Conservation (phyloP, 2,329 filamentous ascomycete genomes). For the Trichoderma atroviride region DNA sequence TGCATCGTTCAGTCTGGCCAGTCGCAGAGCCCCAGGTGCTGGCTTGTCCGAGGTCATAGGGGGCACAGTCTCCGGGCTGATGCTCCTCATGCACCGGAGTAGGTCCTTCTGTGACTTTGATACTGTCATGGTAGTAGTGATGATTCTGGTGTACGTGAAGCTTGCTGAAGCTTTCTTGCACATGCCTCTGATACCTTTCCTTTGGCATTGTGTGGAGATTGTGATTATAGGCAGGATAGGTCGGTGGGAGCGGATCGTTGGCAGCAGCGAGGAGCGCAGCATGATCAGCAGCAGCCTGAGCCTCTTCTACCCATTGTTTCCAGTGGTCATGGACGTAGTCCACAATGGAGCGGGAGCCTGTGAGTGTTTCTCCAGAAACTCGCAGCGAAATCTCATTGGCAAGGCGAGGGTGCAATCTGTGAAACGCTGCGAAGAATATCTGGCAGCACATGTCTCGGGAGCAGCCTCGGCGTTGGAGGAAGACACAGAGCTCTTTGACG, state of each 20-base stretch:
- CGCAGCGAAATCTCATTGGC: not conserved
- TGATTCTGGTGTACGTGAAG: conserved; percentile 1
- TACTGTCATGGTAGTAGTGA: not conserved
- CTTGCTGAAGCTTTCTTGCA: not conserved
- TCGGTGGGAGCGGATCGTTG: not conserved
- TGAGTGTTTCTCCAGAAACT: not conserved
- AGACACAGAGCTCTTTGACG: conserved; percentile 1
- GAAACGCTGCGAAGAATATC: conserved; percentile 12
- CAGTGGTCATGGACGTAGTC: conserved; percentile 9
- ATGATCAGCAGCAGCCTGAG: not conserved
- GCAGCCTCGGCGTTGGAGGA: conserved; percentile 10
- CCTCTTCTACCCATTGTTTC: not conserved
- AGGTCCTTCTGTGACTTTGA: not conserved
- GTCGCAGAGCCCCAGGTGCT: conserved; percentile 8
- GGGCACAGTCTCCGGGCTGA: not conserved
- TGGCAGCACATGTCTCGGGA: conserved; percentile 21
- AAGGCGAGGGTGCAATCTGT: not conserved
- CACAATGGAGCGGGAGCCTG: not conserved
- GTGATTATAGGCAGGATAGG: conserved; percentile 14
- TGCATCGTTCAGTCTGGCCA: not conserved
- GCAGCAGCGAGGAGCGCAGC: not conserved
- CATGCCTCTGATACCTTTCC: not conserved
- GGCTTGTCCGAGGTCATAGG: not conserved
- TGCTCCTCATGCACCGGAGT: not conserved
- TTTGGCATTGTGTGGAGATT: not conserved